Base-by-base conservation (phyloP, 1,284 basidiomycete genomes). In the Papiliotrema laurentii region DNA sequence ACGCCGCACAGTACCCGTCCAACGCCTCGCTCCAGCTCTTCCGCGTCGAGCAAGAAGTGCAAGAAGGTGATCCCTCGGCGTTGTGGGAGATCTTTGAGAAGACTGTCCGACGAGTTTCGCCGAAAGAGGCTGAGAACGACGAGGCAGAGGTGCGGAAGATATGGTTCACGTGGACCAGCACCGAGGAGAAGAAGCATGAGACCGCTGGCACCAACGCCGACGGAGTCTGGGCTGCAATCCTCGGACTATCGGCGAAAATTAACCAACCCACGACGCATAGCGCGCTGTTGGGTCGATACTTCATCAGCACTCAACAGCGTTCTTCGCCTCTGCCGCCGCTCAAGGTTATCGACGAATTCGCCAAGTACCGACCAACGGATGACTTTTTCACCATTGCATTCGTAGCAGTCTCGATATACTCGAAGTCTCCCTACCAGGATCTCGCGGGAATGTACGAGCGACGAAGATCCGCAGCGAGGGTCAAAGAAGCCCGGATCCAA, bases 1-100 rank as follows among this genome's bases (percentile, higher is more conserved):
- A 67, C 39, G 63, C 66, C n/a, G 25, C 33, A 2, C 53, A 59
- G 11, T 57, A 68, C 38, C 69, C 69, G 2, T 24, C 50, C 1
- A 47, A 63, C 35, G 44, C 66, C 5, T 38, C 43, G 0, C 55
- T 74, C 10, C 68, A 69, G 55, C 50, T 53, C 2, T 37, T 34
- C 9, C 56, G 56, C 5, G 47, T 69, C 4, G 21, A 35, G 16
- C 52, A 57, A 10, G 64, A 69, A 51, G 34, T 50, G 1, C 43
- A 38, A 5, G 4, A 7, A 9, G 19, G 31, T 10, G n/a, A 45
- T 2, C 25, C 40, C 10, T 42, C 33, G 18, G 24, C 22, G 10
- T 18, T 26, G 2, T 14, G 28, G 14, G 39, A 41, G 28, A 46
- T 51, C n/a, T 60, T 56, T 22, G 51, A 57, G n/a, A 54, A 48